These are phyloP conservation scores for Phalaenopsis aphrodite DNA, from an alignment of 106 monocot genomes.

Conservation along the genomic window DNA sequence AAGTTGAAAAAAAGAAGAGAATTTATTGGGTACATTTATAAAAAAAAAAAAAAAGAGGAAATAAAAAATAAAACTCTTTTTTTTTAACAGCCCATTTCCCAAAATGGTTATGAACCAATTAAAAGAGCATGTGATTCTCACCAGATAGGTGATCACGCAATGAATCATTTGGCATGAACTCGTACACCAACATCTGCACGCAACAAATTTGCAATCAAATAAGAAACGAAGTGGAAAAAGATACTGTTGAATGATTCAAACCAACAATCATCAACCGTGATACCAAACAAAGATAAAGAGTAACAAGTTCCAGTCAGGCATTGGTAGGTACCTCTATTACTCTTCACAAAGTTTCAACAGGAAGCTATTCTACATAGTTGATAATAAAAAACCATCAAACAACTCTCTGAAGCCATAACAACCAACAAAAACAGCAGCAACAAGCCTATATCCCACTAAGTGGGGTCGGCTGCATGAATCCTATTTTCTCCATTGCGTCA, in stretches of 20 bases:
- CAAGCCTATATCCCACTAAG: too few species aligned
- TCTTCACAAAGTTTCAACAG: background rate
- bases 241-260: background rate
- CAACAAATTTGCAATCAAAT: background rate
- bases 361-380: background rate
- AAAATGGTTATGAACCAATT: background rate
- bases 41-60: background rate
- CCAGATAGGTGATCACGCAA: slow-evolving; percentile 91
- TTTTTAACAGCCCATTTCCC: background rate
- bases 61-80: background rate
- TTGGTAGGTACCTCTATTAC: background rate
- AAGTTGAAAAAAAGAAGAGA: background rate
- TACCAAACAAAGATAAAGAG: background rate
- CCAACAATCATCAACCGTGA: background rate
- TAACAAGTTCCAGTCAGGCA: background rate
- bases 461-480: too few species aligned
- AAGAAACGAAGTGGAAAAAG: background rate
- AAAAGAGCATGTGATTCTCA: slow-evolving; percentile 18
- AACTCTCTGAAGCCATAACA: background rate
- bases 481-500: too few species aligned
- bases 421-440: background rate
- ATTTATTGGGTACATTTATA: background rate
- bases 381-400: background rate
- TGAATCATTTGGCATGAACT: slow-evolving; percentile 92
- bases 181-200: slow-evolving; percentile 91